Conservation (phyloP, 805 yeast species). For the Kuraishia floccosa region DNA sequence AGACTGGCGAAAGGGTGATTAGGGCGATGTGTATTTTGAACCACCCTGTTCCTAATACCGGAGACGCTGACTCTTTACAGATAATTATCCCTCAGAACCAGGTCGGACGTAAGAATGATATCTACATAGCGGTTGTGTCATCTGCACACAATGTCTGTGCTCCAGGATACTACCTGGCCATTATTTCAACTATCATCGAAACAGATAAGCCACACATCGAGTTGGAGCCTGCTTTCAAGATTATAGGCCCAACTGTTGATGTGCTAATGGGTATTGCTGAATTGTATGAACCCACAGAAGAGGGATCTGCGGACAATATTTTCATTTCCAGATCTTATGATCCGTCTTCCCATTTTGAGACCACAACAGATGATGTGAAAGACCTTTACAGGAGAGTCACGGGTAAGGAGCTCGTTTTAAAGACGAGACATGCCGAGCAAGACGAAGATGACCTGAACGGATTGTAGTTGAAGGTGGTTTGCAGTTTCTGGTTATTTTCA, state of each 20-base stretch:
- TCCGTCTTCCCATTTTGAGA: constrained; percentile 90
- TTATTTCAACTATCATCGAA: constrained; percentile 88
- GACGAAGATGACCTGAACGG: constrained; percentile 42
- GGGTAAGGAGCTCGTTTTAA: constrained; percentile 83
- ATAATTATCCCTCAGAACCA: constrained; percentile 96
- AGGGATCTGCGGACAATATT: constrained; percentile 71
- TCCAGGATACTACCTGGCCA: constrained; percentile 83
- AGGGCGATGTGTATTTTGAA: constrained; percentile 84
- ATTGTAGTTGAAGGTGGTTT: constrained; percentile 4
- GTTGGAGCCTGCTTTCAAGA: constrained; percentile 85
- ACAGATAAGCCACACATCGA: constrained; percentile 89
- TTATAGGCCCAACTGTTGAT: constrained; percentile 71
- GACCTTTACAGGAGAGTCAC: constrained; percentile 86
- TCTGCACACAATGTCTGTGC: constrained; percentile 85
- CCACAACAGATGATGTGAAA: constrained; percentile 93
- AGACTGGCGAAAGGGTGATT: constrained; percentile 65
- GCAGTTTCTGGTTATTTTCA: neutral
- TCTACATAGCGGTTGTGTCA: constrained; percentile 85
- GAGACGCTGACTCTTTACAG: constrained; percentile 81
- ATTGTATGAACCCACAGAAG: constrained; percentile 74
- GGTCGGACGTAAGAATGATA: constrained; percentile 85
- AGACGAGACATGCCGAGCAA: constrained; percentile 60
- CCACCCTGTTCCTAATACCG: constrained; percentile 78
- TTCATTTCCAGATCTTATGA: constrained; percentile 86
- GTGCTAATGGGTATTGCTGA: constrained; percentile 93